A percentile compares a stretch with the other conserved stretches of the same genome.
Conservation (phyloP, 2,329 filamentous ascomycete genomes). For the Stachybotrys chartarum region DNA sequence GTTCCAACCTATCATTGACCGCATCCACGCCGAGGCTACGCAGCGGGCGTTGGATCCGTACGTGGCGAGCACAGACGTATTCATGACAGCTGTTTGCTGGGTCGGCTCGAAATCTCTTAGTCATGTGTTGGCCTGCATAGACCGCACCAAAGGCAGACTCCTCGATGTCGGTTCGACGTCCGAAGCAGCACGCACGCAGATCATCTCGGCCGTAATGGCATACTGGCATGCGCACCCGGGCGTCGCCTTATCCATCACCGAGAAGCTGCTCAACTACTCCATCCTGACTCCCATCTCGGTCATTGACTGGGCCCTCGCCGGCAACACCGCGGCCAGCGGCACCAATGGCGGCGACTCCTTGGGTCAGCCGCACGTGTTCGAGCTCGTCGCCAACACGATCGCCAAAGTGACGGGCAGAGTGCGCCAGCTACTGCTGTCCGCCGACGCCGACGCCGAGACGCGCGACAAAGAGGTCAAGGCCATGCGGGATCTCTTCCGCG, state of each 20-base stretch:
- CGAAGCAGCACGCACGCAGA: constrained; percentile 72
- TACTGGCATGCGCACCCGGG: constrained; percentile 95
- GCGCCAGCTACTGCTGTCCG: constrained; percentile 65
- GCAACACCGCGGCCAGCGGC: constrained; percentile 38
- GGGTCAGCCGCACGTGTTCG: constrained; percentile 71
- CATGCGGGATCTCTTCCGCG: constrained; percentile 73
- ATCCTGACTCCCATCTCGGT: constrained; percentile 83
- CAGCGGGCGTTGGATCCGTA: constrained; percentile 69
- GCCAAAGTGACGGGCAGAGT: constrained; percentile 84
- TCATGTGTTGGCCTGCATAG: constrained; percentile 91
- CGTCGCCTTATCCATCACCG: constrained; percentile 83
- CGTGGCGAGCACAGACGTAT: constrained; percentile 84
- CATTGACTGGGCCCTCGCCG: constrained; percentile 79
- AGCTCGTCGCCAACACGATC: constrained; percentile 84
- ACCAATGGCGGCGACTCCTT: constrained; percentile 57
- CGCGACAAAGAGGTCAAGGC: constrained; percentile 61
- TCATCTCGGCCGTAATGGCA: constrained; percentile 80
- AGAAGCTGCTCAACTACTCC: constrained; percentile 95
- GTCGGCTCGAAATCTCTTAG: constrained; percentile 94
- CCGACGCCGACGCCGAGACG: constrained; percentile 56
- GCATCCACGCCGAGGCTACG: constrained; percentile 72
- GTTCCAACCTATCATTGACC: constrained; percentile 72
- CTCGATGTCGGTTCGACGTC: constrained; percentile 71
- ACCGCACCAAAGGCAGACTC: constrained; percentile 85
- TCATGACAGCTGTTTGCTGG: constrained; percentile 87